These are phyloP conservation scores for Fusarium globosum DNA, from an alignment of 2,329 filamentous ascomycete genomes.

Conservation along the genomic window DNA sequence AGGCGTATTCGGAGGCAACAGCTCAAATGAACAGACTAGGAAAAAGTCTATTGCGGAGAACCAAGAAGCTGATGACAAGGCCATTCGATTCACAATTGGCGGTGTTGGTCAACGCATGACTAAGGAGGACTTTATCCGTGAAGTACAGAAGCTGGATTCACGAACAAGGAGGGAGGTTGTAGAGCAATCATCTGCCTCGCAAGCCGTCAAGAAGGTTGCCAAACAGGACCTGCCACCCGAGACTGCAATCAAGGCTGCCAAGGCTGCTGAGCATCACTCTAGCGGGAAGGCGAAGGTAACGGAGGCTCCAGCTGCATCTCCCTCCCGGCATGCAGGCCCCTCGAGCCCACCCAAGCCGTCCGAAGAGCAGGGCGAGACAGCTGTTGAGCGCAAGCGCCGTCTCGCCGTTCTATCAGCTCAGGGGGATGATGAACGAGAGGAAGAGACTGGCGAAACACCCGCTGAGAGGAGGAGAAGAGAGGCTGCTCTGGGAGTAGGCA, in stretches of 20 bases:
- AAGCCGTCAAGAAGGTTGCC: conserved; percentile 61
- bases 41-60: conserved; percentile 56
- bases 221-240: conserved; percentile 51
- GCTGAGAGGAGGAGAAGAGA: conserved; percentile 79
- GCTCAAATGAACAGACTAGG: conserved; percentile 52
- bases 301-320: conserved; percentile 25
- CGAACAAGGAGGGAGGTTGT: conserved; percentile 68
- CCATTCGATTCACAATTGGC: conserved; percentile 80
- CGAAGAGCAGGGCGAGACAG: conserved; percentile 66
- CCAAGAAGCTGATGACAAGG: conserved; percentile 73
- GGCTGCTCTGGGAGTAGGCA: conserved; percentile 74
- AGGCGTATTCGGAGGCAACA: conserved; percentile 28
- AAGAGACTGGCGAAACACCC: conserved; percentile 71
- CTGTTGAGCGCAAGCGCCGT: conserved; percentile 74
- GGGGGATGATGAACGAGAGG: conserved; percentile 55
- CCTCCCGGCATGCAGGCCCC: conserved; percentile 15
- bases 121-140: conserved; percentile 81
- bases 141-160: conserved; percentile 78
- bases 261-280: conserved; percentile 30
- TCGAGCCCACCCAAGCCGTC: conserved; percentile 35
- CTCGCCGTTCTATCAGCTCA: conserved; percentile 63
- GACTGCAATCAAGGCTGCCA: conserved; percentile 35
- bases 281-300: conserved; percentile 9
- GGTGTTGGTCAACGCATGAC: conserved; percentile 80
- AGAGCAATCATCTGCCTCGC: conserved; percentile 61